A percentile compares a stretch with the other conserved stretches of the same genome.
Conservation (phyloP, 1,139 yeast species). For the Keqinozyma sinolaborantium region DNA sequence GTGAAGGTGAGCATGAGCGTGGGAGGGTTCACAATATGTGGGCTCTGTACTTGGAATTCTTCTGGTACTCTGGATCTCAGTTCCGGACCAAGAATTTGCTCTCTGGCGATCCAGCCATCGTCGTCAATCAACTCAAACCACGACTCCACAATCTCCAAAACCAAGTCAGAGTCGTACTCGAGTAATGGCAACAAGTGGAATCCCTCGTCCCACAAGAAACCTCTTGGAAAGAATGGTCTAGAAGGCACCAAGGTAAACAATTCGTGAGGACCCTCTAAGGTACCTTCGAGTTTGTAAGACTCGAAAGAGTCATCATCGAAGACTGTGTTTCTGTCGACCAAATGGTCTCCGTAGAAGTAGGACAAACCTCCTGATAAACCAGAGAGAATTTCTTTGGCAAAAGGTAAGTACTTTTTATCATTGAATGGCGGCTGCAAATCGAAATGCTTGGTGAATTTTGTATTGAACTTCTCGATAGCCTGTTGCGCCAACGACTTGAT, state of each 20-base stretch:
- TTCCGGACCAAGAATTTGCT: slow-evolving; percentile 89
- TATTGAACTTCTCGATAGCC: slow-evolving; percentile 41
- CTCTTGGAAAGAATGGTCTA: slow-evolving; percentile 92
- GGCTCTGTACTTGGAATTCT: slow-evolving; percentile 84
- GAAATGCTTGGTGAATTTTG: slow-evolving; percentile 55
- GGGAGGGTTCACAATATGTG: slow-evolving; percentile 93
- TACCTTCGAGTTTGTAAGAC: slow-evolving; percentile 49
- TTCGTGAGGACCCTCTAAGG: slow-evolving; percentile 63
- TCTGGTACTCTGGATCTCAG: slow-evolving; percentile 85
- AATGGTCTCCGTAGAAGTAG: slow-evolving; percentile 81
- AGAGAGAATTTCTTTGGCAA: slow-evolving; percentile 77
- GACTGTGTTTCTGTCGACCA: slow-evolving; percentile 71
- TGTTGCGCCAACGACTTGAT: slow-evolving; percentile 36
- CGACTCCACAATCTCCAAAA: slow-evolving; percentile 74
- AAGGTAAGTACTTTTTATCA: slow-evolving; percentile 40
- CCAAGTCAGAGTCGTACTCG: slow-evolving; percentile 82
- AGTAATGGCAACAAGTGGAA: slow-evolving; percentile 83
- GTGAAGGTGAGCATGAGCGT: slow-evolving; percentile 81
- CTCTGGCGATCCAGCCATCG: slow-evolving; percentile 96
- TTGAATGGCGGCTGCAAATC: slow-evolving; percentile 55
- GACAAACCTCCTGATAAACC: slow-evolving; percentile 89
- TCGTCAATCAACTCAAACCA: slow-evolving; percentile 88
- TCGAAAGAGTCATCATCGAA: slow-evolving; percentile 66
- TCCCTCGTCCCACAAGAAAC: slow-evolving; percentile 99
- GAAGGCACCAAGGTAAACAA: slow-evolving; percentile 87